These are phyloP conservation scores for Pulveroboletus ravenelii DNA, from an alignment of 768 basidiomycete genomes.

Conservation along the genomic window DNA sequence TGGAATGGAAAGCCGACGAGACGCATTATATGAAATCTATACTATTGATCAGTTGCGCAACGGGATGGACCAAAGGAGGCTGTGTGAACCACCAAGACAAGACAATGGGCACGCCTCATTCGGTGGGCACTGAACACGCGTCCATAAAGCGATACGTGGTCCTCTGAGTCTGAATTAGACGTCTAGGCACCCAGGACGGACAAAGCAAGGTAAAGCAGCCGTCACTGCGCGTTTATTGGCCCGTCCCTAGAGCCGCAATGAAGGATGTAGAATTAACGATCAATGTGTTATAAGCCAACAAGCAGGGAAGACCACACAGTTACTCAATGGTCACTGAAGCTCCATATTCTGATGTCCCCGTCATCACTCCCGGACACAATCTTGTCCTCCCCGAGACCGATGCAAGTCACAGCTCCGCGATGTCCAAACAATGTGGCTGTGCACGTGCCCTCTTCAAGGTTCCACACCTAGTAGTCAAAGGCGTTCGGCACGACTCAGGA, in stretches of 20 bases:
- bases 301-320: background rate
- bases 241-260: no score
- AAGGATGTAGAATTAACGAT: no score
- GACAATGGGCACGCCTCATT: background rate
- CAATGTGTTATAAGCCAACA: background rate
- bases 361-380: slow-evolving; percentile 97
- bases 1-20: background rate
- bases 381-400: slow-evolving; percentile 90
- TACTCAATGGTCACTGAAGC: slow-evolving; percentile 40
- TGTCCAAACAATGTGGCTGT: slow-evolving; percentile 90
- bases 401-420: slow-evolving; percentile 87
- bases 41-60: background rate
- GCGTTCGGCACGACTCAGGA: background rate
- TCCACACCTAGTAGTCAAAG: slow-evolving; percentile 74
- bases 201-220: background rate
- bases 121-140: background rate
- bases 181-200: background rate
- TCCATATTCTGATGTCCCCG: slow-evolving; percentile 83
- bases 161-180: background rate
- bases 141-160: slow-evolving; percentile 2
- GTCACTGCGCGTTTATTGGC: background rate
- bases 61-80: slow-evolving; percentile 8
- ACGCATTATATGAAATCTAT: slow-evolving; percentile 13
- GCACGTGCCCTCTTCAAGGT: slow-evolving; percentile 81
- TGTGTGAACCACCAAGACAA: slow-evolving; percentile 11